Evolutionary conservation across 2,329 filamentous ascomycete species (phyloP).

Genomic region (Penicillium decumbens): DNA sequence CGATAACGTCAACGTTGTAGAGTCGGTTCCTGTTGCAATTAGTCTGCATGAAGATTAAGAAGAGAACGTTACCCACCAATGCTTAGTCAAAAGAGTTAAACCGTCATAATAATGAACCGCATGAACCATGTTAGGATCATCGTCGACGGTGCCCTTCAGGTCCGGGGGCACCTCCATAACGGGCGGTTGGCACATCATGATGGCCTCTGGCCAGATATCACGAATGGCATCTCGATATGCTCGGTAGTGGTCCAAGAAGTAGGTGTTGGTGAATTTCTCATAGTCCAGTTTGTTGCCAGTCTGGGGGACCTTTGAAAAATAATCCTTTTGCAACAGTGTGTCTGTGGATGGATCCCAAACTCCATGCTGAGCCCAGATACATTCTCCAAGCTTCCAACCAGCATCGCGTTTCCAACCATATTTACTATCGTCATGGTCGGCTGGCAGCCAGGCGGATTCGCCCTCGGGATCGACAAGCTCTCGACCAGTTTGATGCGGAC

Average conservation of each 20-base stretch:
- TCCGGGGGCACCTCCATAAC: constrained; percentile 85
- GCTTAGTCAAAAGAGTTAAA: constrained; percentile 93
- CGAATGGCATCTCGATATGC: constrained; percentile 71
- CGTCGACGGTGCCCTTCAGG: constrained; percentile 81
- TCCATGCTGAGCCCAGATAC: constrained; percentile 93
- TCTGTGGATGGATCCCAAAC: constrained; percentile 85
- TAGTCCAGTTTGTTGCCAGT: constrained; percentile 73
- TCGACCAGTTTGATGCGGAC: constrained; percentile 82
- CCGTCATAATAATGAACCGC: constrained; percentile 96
- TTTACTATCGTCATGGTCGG: constrained; percentile 74
- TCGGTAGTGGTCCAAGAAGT: constrained; percentile 83
- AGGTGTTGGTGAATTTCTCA: constrained; percentile 81
- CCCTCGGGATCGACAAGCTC: constrained; percentile 83
- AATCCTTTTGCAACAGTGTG: constrained; percentile 73
- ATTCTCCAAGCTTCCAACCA: constrained; percentile 88
- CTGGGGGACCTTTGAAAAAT: constrained; percentile 74
- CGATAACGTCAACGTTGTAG: constrained; percentile 96
- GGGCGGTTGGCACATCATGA: constrained; percentile 87
- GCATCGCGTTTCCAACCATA: constrained; percentile 89
- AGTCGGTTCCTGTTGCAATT: constrained; percentile 62
- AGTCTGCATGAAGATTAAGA: not conserved
- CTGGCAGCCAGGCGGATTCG: constrained; percentile 74
- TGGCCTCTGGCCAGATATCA: constrained; percentile 68
- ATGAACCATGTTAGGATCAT: constrained; percentile 86
- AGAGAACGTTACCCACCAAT: constrained; percentile 58